These are phyloP conservation scores for Coemansia sp. DNA, from an alignment of 192 early-diverging fungal species.

Conservation along the genomic window DNA sequence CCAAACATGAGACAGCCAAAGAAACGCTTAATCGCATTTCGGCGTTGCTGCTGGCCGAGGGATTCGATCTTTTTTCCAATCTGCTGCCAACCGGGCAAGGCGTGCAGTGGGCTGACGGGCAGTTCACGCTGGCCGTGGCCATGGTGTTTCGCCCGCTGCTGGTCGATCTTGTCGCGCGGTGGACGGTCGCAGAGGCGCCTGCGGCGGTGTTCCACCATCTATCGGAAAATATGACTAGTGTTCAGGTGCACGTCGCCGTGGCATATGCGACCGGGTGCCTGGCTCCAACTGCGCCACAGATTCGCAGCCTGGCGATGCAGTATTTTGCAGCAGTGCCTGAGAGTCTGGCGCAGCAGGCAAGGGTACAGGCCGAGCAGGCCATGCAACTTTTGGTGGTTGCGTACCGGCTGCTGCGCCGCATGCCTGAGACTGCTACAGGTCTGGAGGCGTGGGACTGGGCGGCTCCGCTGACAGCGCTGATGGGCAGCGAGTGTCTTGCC, in stretches of 20 bases:
- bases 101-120: constrained; percentile 43
- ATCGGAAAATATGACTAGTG: background rate
- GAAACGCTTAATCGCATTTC: constrained; percentile 22
- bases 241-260: constrained; percentile 38
- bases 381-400: constrained; percentile 13
- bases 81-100: too few relatives aligned
- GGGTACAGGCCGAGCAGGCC: background rate
- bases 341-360: constrained; percentile 18
- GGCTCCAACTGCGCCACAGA: constrained; percentile 68
- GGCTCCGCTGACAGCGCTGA: constrained; percentile 24
- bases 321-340: constrained; percentile 13
- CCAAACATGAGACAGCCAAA: background rate
- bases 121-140: constrained; percentile 23
- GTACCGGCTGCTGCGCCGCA: constrained; percentile 56
- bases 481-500: constrained; percentile 7
- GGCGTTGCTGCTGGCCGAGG: constrained; percentile 34
- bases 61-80: background rate
- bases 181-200: constrained; percentile 56
- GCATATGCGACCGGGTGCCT: constrained; percentile 60
- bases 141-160: constrained; percentile 67
- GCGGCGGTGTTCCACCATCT: constrained; percentile 27
- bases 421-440: constrained; percentile 42
- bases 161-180: constrained; percentile 77
- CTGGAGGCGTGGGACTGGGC: constrained; percentile 29
- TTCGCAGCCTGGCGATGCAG: constrained; percentile 55